Conservation (phyloP, 2,329 filamentous ascomycete genomes). For the Aschersonia sp. region DNA sequence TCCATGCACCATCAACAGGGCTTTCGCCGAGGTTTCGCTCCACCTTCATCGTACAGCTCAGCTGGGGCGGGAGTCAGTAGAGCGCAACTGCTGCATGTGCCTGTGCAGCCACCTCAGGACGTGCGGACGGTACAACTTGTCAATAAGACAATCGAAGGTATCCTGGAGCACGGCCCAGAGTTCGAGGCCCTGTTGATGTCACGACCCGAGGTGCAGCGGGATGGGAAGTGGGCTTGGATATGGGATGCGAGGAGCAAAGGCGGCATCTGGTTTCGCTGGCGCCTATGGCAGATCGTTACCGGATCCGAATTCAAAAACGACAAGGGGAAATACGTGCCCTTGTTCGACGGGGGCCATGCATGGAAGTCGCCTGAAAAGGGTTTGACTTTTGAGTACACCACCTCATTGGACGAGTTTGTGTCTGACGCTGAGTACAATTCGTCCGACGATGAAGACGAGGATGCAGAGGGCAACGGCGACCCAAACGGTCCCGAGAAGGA, state of each 20-base stretch:
- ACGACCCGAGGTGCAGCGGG: slow-evolving; percentile 63
- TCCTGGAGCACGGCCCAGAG: slow-evolving; percentile 68
- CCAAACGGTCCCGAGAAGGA: slow-evolving; percentile 29
- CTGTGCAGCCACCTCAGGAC: slow-evolving; percentile 62
- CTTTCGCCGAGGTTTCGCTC: slow-evolving; percentile 53
- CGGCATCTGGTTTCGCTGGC: slow-evolving; percentile 86
- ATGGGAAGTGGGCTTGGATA: slow-evolving; percentile 88
- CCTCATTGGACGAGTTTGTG: slow-evolving; percentile 62
- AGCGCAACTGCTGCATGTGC: slow-evolving; percentile 45
- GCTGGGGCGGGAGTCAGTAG: slow-evolving; percentile 26
- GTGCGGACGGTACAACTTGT: slow-evolving; percentile 70
- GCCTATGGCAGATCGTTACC: slow-evolving; percentile 75
- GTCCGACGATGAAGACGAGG: slow-evolving; percentile 65
- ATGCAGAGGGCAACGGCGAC: slow-evolving; percentile 41
- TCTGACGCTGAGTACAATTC: slow-evolving; percentile 79
- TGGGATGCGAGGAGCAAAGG: slow-evolving; percentile 72
- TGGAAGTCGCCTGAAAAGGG: slow-evolving; percentile 62
- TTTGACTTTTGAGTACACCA: slow-evolving; percentile 71
- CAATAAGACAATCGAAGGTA: slow-evolving; percentile 70
- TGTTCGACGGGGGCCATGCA: slow-evolving; percentile 64
- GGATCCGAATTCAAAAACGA: slow-evolving; percentile 34
- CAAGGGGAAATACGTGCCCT: slow-evolving; percentile 39
- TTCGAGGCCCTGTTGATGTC: slow-evolving; percentile 91
- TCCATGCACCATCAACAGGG: slow-evolving; percentile 26
- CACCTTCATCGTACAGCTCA: slow-evolving; percentile 53